Percentiles rank a stretch among this genome's conserved stretches.
phyloP scores from a whole-genome alignment of 2,329 filamentous ascomycete genomes.

The Bipolaris victoriae region DNA sequence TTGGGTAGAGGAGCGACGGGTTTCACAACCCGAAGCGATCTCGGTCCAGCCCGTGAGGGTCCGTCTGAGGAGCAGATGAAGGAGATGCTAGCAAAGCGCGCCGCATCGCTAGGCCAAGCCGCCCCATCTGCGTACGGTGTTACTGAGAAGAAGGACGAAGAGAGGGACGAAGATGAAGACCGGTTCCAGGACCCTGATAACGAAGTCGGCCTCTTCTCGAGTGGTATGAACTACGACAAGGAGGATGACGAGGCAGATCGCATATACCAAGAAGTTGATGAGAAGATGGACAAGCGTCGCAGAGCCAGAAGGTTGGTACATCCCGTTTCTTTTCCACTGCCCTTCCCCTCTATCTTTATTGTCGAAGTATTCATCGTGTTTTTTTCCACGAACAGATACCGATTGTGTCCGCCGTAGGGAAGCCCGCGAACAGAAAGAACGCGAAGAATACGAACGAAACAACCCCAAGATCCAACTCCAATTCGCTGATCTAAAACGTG shows the following conservation, averaged over 20 bases:
- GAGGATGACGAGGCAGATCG: slow-evolving; percentile 97
- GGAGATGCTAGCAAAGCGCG: slow-evolving; percentile 92
- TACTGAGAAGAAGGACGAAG: slow-evolving; percentile 70
- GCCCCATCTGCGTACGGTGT: slow-evolving; percentile 76
- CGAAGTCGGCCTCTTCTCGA: slow-evolving; percentile 92
- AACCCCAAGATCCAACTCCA: slow-evolving; percentile 99
- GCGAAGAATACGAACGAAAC: slow-evolving; percentile 92
- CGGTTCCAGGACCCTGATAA: slow-evolving; percentile 97
- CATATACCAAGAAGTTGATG: slow-evolving; percentile 94
- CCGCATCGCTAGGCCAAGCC: slow-evolving; percentile 77
- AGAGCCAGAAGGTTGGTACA: slow-evolving; percentile 82
- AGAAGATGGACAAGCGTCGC: slow-evolving; percentile 91
- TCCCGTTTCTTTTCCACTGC: slow-evolving; percentile 30
- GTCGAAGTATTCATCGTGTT: slow-evolving; percentile 68
- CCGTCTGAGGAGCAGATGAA: slow-evolving; percentile 98
- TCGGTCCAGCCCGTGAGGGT: slow-evolving; percentile 92
- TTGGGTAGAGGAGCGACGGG: slow-evolving; percentile 96
- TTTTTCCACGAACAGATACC: slow-evolving; percentile 75
- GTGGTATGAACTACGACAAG: slow-evolving; percentile 87
- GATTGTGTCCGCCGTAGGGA: slow-evolving; percentile 77
- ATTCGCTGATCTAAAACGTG: slow-evolving; percentile 94
- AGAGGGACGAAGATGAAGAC: slow-evolving; percentile 75
- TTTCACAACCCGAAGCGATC: slow-evolving; percentile 95
- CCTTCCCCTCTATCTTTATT: slow-evolving; percentile 34
- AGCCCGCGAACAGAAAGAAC: slow-evolving; percentile 88